phyloP scores from a whole-genome alignment of 192 early-diverging fungal genomes.

The Backusella westeae region DNA sequence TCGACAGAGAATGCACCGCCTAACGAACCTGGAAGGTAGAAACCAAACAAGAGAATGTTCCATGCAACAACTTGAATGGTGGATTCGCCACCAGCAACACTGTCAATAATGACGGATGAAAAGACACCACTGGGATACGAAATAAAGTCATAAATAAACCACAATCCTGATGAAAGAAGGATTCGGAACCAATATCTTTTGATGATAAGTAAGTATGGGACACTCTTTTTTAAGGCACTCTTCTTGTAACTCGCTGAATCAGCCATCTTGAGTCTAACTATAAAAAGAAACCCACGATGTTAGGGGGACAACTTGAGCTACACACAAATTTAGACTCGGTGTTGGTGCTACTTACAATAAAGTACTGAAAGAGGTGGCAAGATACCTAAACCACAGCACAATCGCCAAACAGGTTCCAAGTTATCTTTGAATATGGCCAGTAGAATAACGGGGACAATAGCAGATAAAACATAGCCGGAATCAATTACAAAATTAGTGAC shows the following conservation, averaged over 20 bases:
- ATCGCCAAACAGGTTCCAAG: slow-evolving; percentile 50
- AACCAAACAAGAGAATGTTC: slow-evolving; percentile 50
- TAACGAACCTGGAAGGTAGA: slow-evolving; percentile 56
- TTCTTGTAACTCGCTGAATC: slow-evolving; percentile 48
- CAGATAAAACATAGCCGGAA: slow-evolving; percentile 46
- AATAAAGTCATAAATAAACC: slow-evolving; percentile 53
- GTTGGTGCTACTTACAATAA: slow-evolving; percentile 35
- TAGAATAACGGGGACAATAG: slow-evolving; percentile 46
- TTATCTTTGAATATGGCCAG: slow-evolving; percentile 47
- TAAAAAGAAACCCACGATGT: neutral
- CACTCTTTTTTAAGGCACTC: slow-evolving; percentile 43
- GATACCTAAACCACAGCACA: slow-evolving; percentile 51
- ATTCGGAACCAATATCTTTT: slow-evolving; percentile 54
- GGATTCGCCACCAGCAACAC: slow-evolving; percentile 21
- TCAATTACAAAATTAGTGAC: slow-evolving; percentile 56
- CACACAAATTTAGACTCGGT: neutral
- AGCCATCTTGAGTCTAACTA: slow-evolving; percentile 55
- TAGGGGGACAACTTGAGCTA: neutral
- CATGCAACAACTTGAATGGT: slow-evolving; percentile 47
- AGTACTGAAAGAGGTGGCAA: slow-evolving; percentile 47
- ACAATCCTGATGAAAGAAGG: slow-evolving; percentile 39
- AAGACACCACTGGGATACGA: slow-evolving; percentile 42
- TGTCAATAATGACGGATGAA: slow-evolving; percentile 40
- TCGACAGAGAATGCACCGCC: slow-evolving; percentile 48
- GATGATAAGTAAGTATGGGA: slow-evolving; percentile 54